Evolutionary conservation across 495 filamentous ascomycete species (phyloP).

Genomic region (Hypomontagnella submonticulosa): DNA sequence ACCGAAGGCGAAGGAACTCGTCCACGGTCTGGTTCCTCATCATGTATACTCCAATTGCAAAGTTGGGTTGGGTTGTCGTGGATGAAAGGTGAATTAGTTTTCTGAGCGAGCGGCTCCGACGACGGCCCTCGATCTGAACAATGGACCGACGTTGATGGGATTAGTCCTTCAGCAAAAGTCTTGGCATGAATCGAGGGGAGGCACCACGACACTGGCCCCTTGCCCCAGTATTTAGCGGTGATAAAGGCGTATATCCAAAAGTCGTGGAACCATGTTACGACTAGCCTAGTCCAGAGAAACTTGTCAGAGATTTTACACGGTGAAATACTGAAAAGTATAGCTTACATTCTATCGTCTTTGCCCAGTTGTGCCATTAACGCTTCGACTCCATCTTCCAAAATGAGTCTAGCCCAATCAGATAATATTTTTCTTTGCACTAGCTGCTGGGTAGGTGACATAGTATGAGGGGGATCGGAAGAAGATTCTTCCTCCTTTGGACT

Average conservation of each 20-base stretch:
- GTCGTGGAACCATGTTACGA: conserved; percentile 50
- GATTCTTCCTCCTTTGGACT: neutral
- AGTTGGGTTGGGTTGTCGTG: conserved; percentile 9
- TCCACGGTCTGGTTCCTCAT: neutral
- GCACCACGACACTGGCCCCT: conserved; percentile 53
- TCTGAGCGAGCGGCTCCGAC: no score
- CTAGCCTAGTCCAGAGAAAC: conserved; percentile 21
- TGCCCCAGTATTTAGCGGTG: conserved; percentile 57
- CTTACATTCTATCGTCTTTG: conserved; percentile 43
- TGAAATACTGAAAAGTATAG: no score
- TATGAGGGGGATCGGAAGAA: neutral
- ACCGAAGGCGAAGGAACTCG: neutral
- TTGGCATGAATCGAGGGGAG: conserved; percentile 24
- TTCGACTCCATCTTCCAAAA: conserved; percentile 47
- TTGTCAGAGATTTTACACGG: no score
- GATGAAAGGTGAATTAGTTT: no score
- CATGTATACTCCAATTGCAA: conserved; percentile 27
- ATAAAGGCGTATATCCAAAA: conserved; percentile 57
- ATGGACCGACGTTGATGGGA: conserved; percentile 8
- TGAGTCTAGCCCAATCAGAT: conserved; percentile 47
- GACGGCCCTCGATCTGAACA: no score
- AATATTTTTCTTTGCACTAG: conserved; percentile 43
- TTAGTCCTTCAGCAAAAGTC: conserved; percentile 2
- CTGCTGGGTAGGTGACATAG: conserved; percentile 43
- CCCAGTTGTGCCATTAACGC: conserved; percentile 43